These are phyloP conservation scores for Pleurotus giganteus DNA, from an alignment of 768 basidiomycete genomes.

Conservation along the genomic window DNA sequence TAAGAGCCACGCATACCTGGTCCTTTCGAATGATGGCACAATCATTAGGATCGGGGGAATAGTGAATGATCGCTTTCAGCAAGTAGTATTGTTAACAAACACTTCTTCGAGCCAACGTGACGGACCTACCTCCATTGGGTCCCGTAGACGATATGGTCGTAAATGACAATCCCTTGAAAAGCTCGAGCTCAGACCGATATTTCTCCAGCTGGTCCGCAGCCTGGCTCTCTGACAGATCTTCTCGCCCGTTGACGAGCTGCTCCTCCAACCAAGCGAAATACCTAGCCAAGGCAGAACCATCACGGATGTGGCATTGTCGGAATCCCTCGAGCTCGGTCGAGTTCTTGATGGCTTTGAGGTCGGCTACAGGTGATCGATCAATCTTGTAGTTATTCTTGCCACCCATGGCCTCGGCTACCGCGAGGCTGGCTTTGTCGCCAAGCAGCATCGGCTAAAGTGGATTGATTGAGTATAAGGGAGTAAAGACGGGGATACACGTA, in stretches of 20 bases:
- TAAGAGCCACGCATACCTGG: conserved; percentile 18
- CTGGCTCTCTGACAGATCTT: conserved; percentile 68
- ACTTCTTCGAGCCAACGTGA: neutral
- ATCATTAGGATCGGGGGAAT: conserved; percentile 71
- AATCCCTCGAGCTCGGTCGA: conserved; percentile 84
- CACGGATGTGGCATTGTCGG: conserved; percentile 83
- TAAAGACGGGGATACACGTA: conserved; percentile 16
- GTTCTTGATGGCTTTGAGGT: conserved; percentile 82
- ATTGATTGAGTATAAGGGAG: neutral
- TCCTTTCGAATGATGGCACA: conserved; percentile 76
- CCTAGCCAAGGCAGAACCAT: conserved; percentile 81
- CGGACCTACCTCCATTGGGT: conserved; percentile 78
- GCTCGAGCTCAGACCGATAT: conserved; percentile 76
- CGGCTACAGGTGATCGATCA: conserved; percentile 70
- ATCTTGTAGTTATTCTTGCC: conserved; percentile 61
- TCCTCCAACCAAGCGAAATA: conserved; percentile 98
- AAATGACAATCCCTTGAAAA: conserved; percentile 90
- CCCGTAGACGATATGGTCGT: conserved; percentile 91
- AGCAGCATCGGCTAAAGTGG: conserved; percentile 66
- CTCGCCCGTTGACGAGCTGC: conserved; percentile 57
- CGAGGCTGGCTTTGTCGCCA: conserved; percentile 75
- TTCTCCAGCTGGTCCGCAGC: conserved; percentile 77
- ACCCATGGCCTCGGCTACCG: conserved; percentile 79
- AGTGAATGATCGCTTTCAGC: conserved; percentile 84
- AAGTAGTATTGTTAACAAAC: no score